Evolutionary conservation across 257 asterid genomes (phyloP).

Genomic region (Solanum piurae): DNA sequence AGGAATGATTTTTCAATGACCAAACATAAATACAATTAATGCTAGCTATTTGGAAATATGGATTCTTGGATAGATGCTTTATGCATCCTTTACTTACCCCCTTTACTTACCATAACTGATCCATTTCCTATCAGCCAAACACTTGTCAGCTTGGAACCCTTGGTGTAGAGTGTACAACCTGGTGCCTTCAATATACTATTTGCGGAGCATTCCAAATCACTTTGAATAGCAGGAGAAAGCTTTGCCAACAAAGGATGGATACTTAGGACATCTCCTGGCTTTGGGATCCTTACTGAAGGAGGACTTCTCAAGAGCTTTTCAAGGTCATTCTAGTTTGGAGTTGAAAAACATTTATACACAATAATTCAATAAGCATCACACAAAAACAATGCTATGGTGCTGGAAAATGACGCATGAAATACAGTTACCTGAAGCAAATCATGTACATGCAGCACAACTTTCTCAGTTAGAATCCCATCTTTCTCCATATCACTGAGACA

Average conservation of each 20-base stretch:
- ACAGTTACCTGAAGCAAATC: not conserved
- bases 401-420: not conserved
- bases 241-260: not conserved
- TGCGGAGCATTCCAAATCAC: not conserved
- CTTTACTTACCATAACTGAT: not conserved
- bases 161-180: not conserved
- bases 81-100: not conserved
- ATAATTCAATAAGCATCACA: not conserved
- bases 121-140: not conserved
- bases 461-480: not conserved
- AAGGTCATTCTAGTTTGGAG: not conserved
- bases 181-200: not conserved
- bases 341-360: not conserved
- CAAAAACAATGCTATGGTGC: not conserved
- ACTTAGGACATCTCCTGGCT: not conserved
- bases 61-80: not conserved
- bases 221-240: not conserved
- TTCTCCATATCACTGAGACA: not conserved
- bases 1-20: not conserved
- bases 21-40: not conserved
- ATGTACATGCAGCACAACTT: not conserved
- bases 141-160: not conserved
- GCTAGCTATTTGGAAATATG: not conserved
- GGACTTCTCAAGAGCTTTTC: not conserved
- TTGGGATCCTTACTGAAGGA: not conserved